A percentile compares a stretch with the other conserved stretches of the same genome.
Evolutionary conservation across 1,284 basidiomycete species (phyloP).

Genomic region (Rhizopogon parksii): DNA sequence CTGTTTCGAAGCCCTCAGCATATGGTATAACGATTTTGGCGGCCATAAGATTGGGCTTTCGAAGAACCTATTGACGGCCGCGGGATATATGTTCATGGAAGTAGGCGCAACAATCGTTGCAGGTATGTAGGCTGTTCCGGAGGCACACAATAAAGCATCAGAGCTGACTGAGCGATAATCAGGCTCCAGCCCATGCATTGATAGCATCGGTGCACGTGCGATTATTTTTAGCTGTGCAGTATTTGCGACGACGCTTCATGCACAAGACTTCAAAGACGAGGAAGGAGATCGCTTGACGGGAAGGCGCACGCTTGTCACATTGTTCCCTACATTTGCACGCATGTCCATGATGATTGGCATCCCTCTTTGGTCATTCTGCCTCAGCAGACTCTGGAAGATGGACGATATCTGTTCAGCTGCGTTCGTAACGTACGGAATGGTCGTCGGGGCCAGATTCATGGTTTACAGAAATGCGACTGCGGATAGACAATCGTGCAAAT

Average conservation of each 20-base stretch:
- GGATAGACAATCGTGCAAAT: conserved; percentile 27
- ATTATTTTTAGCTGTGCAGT: conserved; percentile 21
- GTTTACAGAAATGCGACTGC: conserved; percentile 17
- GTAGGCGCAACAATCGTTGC: conserved; percentile 18
- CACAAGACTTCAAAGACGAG: conserved; percentile 37
- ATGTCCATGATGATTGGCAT: conserved; percentile 22
- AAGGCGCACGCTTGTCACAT: conserved; percentile 31
- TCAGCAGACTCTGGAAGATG: conserved; percentile 23
- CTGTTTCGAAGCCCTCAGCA: conserved; percentile 14
- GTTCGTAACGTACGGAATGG: conserved; percentile 24
- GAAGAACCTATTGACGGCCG: conserved; percentile 17
- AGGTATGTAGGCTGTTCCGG: conserved; percentile 4
- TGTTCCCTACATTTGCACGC: conserved; percentile 24
- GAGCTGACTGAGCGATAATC: no score
- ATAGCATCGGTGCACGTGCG: conserved; percentile 5
- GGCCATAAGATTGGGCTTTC: conserved; percentile 10
- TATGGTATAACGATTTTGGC: conserved; percentile 21
- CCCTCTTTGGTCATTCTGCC: conserved; percentile 20
- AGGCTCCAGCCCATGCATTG: not conserved
- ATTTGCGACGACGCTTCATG: conserved; percentile 33
- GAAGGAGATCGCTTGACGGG: conserved; percentile 30
- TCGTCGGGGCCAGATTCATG: conserved; percentile 26
- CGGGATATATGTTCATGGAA: conserved; percentile 17
- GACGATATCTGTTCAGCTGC: conserved; percentile 18
- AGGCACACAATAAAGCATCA: no score